A percentile compares a stretch with the other conserved stretches of the same genome.
phyloP scores from a whole-genome alignment of 2,329 filamentous ascomycete genomes.

The Coniochaeta hoffmannii region DNA sequence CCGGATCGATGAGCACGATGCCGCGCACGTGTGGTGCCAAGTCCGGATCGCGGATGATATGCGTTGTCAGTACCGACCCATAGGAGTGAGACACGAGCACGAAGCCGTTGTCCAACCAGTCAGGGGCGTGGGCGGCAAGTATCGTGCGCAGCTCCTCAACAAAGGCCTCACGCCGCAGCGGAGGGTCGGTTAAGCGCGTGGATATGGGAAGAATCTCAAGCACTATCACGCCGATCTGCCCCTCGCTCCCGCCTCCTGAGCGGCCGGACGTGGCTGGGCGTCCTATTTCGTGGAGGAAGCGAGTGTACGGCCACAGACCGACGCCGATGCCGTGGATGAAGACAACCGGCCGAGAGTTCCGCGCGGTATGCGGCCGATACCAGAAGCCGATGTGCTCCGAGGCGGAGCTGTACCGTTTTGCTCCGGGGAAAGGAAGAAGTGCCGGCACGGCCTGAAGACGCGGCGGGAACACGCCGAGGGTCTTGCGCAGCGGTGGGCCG shows the following conservation, averaged over 20 bases:
- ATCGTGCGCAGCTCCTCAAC: constrained; percentile 48
- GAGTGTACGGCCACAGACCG: constrained; percentile 55
- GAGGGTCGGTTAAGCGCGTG: constrained; percentile 50
- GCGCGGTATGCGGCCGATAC: constrained; percentile 55
- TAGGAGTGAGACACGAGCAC: constrained; percentile 57
- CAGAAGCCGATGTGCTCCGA: constrained; percentile 53
- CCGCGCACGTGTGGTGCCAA: constrained; percentile 43
- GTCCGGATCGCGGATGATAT: constrained; percentile 45
- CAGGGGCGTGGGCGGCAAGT: constrained; percentile 40
- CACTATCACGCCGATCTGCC: constrained; percentile 54
- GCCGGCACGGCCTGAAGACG: constrained; percentile 34
- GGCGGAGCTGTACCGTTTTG: constrained; percentile 33
- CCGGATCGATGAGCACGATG: constrained; percentile 49
- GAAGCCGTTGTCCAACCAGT: constrained; percentile 42
- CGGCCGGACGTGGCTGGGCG: constrained; percentile 16
- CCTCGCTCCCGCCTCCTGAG: constrained; percentile 22
- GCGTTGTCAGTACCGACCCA: constrained; percentile 55
- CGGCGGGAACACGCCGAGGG: constrained; percentile 47
- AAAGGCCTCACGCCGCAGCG: constrained; percentile 44
- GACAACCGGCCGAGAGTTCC: constrained; percentile 48
- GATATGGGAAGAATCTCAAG: constrained; percentile 61
- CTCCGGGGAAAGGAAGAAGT: constrained; percentile 27
- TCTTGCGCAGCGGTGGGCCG: constrained; percentile 29
- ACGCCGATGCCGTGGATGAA: constrained; percentile 68
- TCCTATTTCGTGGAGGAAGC: constrained; percentile 45